Evolutionary conservation across 2,329 filamentous ascomycete genomes (phyloP), one percentile per base, ranked within the genome.

Genomic region (Penicillium sp.): DNA sequence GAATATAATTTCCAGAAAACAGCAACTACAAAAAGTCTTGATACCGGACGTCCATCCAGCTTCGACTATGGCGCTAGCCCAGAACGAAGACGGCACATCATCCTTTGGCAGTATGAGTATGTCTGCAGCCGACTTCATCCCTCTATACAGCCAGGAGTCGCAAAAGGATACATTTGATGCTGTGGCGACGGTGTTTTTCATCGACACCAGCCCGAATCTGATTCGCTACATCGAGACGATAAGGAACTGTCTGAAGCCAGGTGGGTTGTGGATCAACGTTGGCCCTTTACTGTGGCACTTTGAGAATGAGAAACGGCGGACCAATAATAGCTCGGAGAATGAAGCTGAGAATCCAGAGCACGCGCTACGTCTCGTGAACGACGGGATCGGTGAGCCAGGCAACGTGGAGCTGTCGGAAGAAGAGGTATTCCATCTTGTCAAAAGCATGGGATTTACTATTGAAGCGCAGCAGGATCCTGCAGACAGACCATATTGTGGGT

Each of bases 221-320:
- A 88, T 97, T 54, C 84, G 88, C 2, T 99, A 99, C 68, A 83
- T 99, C 33, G 86, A 96, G 68, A 87, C 91, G 1, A 89, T 97
- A 55, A 78, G 77, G 43, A 83, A 89, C 67, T 95, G 92, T 66
- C 81, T 99, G 50, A 85, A 83, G 63, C 79, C 84, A 0, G 89
- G 88, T 24, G 94, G 94, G 0, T 66, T 96, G 3, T 89, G 96
- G 78, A 82, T 96, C 67, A 99, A 99, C 67, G 78, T 96, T 23
- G 94, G 94, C 0, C 94, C 94, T 0, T 74, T 99, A 55, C 78
- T 97, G 42, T 99, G 94, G 94, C 95, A 99, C 71, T 97, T 95
- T 70, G 91, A 95, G 69, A 88, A 91, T 63, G 66, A 63, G 6
- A 63, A 58, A 30, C 49, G 68, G 26, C 59, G 63, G 33, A 58